Base-by-base conservation (phyloP, 2,329 filamentous ascomycete species). In the Mycosphaerelloides madeirae region DNA sequence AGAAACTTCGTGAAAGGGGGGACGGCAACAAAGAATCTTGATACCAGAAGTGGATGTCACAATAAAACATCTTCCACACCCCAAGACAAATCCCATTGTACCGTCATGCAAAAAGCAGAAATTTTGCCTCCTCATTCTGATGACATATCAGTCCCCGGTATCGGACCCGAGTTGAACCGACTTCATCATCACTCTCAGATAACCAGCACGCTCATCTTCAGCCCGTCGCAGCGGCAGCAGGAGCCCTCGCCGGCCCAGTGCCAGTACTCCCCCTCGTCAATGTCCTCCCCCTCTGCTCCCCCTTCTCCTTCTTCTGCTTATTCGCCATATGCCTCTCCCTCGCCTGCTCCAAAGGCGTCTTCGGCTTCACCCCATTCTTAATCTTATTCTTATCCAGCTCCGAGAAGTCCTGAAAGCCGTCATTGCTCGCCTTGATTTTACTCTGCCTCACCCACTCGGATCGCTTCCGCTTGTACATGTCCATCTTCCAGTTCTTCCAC, bases 401-500 rank as follows among this genome's bases (percentile, higher is more conserved):
- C 37, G 70, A 69, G 44, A 75, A 75, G 8, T 65, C 66, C 51
- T 73, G 69, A 56, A 75, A 75, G 0, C 71, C 72, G 9, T 74
- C 71, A 46, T 72, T 74, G 38, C 69, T 71, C n/a, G 70, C 73
- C 29, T 68, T 69, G 44, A 64, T 64, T 41, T 81, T 81, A 9
- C 77, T 77, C 53, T 79, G 74, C 44, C 70, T 71, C 45, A 81
- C 72, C 84, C 84, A 87, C 44, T 85, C 81, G 5, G 68, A 71
- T 31, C 79, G 69, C 41, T 75, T 69, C 20, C 81, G 71, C 59
- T 81, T 83, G 65, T 83, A 87, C 5, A 84, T 65, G 64, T 87
- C 84, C 77, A 87, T 83, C 29, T 73, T 76, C 83, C 84, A 87
- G 58, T 86, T 87, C 52, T 80, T 74, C 82, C 83, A 86, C 9